phyloP scores from a whole-genome alignment of 1,284 basidiomycete genomes.

The Boletus austroedulis region DNA sequence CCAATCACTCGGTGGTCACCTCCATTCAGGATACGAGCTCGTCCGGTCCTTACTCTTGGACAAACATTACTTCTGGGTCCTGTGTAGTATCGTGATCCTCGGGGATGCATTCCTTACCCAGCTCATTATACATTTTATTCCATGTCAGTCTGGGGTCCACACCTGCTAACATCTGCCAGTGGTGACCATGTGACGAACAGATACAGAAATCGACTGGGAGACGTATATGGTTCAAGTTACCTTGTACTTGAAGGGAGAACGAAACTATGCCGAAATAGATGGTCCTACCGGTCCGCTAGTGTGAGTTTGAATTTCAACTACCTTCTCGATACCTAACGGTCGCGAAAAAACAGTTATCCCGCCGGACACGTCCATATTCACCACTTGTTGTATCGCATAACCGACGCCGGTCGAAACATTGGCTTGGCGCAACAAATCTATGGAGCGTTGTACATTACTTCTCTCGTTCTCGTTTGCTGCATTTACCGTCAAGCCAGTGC shows the following conservation, averaged over 20 bases:
- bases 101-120: slow-evolving; percentile 75
- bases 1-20: neutral
- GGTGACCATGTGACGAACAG: slow-evolving; percentile 44
- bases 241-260: slow-evolving; percentile 78
- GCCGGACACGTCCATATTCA: slow-evolving; percentile 91
- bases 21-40: slow-evolving; percentile 4
- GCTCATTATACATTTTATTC: slow-evolving; percentile 74
- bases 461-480: slow-evolving; percentile 60
- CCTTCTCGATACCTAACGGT: slow-evolving; percentile 1
- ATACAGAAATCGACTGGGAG: slow-evolving; percentile 99
- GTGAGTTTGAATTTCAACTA: slow-evolving; percentile 46
- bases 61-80: slow-evolving; percentile 59
- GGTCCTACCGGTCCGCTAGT: slow-evolving; percentile 95
- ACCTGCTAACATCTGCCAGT: slow-evolving; percentile 2
- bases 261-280: slow-evolving; percentile 80
- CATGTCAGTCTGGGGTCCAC: slow-evolving; percentile 58
- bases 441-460: slow-evolving; percentile 65
- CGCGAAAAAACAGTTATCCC: slow-evolving; percentile 85
- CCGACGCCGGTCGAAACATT: slow-evolving; percentile 61
- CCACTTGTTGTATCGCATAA: slow-evolving; percentile 66
- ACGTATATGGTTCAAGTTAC: slow-evolving; percentile 90
- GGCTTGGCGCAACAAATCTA: slow-evolving; percentile 78
- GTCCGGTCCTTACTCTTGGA: slow-evolving; percentile 44
- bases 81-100: slow-evolving; percentile 61
- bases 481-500: slow-evolving; percentile 68